Evolutionary conservation across 164 flowering plant species (phyloP).

Genomic region (Taxillus chinensis): DNA sequence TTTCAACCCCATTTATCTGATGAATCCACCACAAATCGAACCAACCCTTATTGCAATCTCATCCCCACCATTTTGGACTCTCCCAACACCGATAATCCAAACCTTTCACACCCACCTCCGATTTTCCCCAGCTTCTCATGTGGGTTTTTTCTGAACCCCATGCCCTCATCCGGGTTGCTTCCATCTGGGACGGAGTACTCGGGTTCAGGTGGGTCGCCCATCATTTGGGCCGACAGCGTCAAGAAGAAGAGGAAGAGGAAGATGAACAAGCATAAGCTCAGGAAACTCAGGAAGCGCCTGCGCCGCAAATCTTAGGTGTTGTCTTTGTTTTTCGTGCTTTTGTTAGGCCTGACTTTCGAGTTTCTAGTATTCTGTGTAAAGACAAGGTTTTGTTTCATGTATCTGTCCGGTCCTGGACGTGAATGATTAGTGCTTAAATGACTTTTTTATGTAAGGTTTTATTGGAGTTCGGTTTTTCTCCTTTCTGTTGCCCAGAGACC

Average conservation of each 20-base stretch:
- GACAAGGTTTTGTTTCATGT: no score
- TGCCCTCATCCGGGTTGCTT: slow-evolving; percentile 16
- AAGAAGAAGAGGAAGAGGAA: slow-evolving; percentile 87
- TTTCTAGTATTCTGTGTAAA: no score
- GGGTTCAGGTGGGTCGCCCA: slow-evolving; percentile 10
- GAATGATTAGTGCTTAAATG: no score
- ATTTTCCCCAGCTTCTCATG: slow-evolving; percentile 33
- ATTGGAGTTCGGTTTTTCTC: no score
- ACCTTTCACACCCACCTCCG: neutral
- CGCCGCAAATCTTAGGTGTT: slow-evolving; percentile 25
- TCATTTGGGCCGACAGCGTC: slow-evolving; percentile 66
- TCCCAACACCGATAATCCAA: slow-evolving; percentile 4
- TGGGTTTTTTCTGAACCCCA: slow-evolving; percentile 22
- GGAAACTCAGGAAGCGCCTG: slow-evolving; percentile 54
- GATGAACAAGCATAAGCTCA: slow-evolving; percentile 79
- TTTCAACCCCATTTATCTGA: slow-evolving; percentile 6
- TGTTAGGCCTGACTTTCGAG: no score
- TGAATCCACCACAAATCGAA: neutral
- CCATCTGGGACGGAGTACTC: slow-evolving; percentile 10
- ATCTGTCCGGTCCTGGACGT: no score
- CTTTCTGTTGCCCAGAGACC: no score
- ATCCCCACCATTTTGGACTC: neutral
- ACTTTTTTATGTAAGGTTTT: no score
- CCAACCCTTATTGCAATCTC: neutral
- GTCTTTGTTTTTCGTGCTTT: no score